Evolutionary conservation across 2,329 filamentous ascomycete genomes (phyloP).

Genomic region (Penicillium aurantiogriseum): DNA sequence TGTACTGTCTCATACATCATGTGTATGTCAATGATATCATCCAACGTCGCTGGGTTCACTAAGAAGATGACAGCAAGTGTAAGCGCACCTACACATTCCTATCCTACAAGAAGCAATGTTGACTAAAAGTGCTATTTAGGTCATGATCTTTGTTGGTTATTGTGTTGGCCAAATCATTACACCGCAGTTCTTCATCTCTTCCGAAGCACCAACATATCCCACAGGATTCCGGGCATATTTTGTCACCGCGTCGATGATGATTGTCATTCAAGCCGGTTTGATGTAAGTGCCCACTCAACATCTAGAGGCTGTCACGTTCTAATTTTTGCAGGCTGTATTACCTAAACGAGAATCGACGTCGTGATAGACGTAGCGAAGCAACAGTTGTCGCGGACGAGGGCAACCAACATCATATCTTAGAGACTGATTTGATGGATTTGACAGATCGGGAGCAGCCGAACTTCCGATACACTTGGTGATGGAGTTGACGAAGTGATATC

Average conservation of each 20-base stretch:
- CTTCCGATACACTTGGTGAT: neutral
- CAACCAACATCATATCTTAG: neutral
- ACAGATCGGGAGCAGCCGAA: neutral
- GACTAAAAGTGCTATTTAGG: neutral
- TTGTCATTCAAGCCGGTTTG: neutral
- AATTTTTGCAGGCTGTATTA: neutral
- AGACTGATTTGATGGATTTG: neutral
- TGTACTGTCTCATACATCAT: neutral
- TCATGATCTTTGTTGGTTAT: neutral
- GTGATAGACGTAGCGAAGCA: neutral
- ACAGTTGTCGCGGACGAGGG: neutral
- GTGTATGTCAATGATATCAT: neutral
- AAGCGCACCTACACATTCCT: neutral
- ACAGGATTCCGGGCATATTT: neutral
- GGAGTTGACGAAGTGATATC: neutral
- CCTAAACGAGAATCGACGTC: neutral
- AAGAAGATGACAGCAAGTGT: neutral
- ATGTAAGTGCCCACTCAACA: neutral
- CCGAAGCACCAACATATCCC: neutral
- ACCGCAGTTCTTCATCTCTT: neutral
- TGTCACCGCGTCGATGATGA: neutral
- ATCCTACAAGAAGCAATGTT: neutral
- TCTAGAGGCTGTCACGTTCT: neutral
- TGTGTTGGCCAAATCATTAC: neutral
- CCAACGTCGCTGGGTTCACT: neutral